Percentiles rank a stretch among this genome's conserved stretches.
Evolutionary conservation across 192 early-diverging fungal species (phyloP).

Genomic region (Mortierella alpina): DNA sequence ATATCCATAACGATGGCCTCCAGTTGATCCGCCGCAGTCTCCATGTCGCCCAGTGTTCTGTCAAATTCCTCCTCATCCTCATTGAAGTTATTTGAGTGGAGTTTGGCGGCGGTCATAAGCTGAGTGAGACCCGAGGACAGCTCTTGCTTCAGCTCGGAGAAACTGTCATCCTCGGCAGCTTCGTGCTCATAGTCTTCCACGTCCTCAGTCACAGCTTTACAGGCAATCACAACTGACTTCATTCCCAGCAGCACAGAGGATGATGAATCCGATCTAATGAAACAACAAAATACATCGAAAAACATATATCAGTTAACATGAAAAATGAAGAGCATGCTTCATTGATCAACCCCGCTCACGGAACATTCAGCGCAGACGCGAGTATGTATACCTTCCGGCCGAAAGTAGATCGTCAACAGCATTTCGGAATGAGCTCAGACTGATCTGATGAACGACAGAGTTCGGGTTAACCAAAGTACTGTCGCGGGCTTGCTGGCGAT

Average conservation of each 20-base stretch:
- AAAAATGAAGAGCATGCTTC: not conserved
- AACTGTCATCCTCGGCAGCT: conserved; percentile 54
- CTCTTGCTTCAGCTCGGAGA: conserved; percentile 68
- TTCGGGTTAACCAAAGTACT: conserved; percentile 78
- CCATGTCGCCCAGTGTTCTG: conserved; percentile 75
- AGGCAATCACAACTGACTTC: conserved; percentile 84
- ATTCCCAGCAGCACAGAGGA: conserved; percentile 84
- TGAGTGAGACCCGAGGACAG: conserved; percentile 74
- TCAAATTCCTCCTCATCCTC: conserved; percentile 59
- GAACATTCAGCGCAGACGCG: not conserved
- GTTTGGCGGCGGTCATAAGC: conserved; percentile 80
- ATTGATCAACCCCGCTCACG: not conserved
- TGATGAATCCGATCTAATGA: conserved; percentile 70
- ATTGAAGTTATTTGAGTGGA: conserved; percentile 78
- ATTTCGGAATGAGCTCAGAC: conserved; percentile 40
- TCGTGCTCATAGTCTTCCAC: conserved; percentile 77
- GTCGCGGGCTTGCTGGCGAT: conserved; percentile 61
- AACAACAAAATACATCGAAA: not conserved
- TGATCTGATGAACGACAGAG: conserved; percentile 79
- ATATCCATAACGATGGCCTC: conserved; percentile 85
- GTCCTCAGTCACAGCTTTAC: conserved; percentile 87
- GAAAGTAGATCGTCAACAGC: conserved; percentile 85
- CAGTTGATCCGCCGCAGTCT: conserved; percentile 82
- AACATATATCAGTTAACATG: not conserved
- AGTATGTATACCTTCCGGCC: conserved; percentile 68